Percentiles rank a stretch among this genome's conserved stretches.
Conservation (phyloP, 1,284 basidiomycete genomes). For the Athelia sp. region DNA sequence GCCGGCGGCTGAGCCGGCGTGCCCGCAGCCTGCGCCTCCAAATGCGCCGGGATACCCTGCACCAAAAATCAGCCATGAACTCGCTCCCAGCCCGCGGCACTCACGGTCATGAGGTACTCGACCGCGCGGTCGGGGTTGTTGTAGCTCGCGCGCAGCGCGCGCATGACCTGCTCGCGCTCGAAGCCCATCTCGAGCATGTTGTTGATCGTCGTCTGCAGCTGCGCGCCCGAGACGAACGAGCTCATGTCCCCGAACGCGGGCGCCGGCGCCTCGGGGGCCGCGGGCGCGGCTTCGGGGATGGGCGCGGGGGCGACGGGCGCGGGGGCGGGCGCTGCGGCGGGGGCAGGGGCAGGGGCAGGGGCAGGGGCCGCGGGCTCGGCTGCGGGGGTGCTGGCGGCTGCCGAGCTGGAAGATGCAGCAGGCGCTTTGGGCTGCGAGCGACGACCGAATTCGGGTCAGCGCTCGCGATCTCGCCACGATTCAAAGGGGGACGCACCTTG, state of each 20-base stretch:
- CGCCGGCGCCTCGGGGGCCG: conserved; percentile 21
- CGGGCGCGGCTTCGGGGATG: conserved; percentile 30
- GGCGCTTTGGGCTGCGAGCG: conserved; percentile 50
- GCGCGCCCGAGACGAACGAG: conserved; percentile 71
- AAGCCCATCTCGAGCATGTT: conserved; percentile 97
- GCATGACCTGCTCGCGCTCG: conserved; percentile 77
- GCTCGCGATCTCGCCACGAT: conserved; percentile 2
- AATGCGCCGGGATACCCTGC: conserved; percentile 80
- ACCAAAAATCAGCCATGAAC: conserved; percentile 5
- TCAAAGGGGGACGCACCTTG: conserved; percentile 70
- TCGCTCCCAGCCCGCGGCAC: no score
- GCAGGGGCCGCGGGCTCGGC: conserved; percentile 25
- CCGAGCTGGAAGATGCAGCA: conserved; percentile 25
- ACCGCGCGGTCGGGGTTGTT: conserved; percentile 99
- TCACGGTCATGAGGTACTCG: conserved; percentile 92
- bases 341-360: conserved; percentile 19
- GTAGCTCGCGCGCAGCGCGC: conserved; percentile 89
- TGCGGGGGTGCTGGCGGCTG: conserved; percentile 23
- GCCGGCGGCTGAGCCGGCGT: conserved; percentile 26
- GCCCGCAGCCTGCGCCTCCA: conserved; percentile 44
- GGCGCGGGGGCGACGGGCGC: conserved; percentile 34
- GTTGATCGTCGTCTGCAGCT: conserved; percentile 70
- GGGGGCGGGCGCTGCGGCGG: conserved; percentile 22
- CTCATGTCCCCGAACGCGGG: conserved; percentile 41
- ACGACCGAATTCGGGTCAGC: conserved; percentile 2